Evolutionary conservation across 345 rosid genomes (phyloP), one percentile per base, ranked within the genome.

Genomic region (Cardamine resedifolia): DNA sequence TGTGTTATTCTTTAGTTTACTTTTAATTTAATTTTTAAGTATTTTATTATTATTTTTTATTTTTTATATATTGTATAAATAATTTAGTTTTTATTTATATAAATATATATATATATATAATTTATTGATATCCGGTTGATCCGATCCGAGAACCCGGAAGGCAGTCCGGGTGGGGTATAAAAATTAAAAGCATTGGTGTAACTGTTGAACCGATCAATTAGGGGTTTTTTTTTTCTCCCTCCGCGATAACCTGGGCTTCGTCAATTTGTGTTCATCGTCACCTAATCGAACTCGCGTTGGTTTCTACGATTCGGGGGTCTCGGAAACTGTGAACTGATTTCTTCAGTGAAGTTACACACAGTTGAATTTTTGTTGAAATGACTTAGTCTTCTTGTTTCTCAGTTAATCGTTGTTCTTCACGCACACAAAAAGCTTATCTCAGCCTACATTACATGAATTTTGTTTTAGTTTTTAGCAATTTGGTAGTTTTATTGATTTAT

Each of bases 151-250:
- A n/a, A n/a, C n/a, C n/a, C n/a, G n/a, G n/a, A n/a, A n/a, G n/a
- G n/a, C n/a, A n/a, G n/a, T n/a, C n/a, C n/a, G n/a, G n/a, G n/a
- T n/a, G n/a, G n/a, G n/a, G n/a, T n/a, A n/a, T n/a, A n/a, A n/a
- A n/a, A n/a, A n/a, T n/a, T n/a, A n/a, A n/a, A n/a, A n/a, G n/a
- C n/a, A n/a, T n/a, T n/a, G n/a, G 76, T 16, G 59, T 26, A 36
- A 59, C 73, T 41, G 39, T 10, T 59, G 53, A 50, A 67, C 59
- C 21, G 47, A 58, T 18, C 33, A 62, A 24, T 76, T 76, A 76
- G 79, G 79, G 75, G 47, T 75, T n/a, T n/a, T 28, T 33, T 45
- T 9, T 20, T 36, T 34, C 55, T 60, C 19, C 49, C 58, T 72
- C 64, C 59, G 23, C 39, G 38, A 30, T 23, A 53, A 64, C n/a